These are phyloP conservation scores for Tuber borchii DNA, from an alignment of 495 filamentous ascomycete genomes.

Conservation along the genomic window DNA sequence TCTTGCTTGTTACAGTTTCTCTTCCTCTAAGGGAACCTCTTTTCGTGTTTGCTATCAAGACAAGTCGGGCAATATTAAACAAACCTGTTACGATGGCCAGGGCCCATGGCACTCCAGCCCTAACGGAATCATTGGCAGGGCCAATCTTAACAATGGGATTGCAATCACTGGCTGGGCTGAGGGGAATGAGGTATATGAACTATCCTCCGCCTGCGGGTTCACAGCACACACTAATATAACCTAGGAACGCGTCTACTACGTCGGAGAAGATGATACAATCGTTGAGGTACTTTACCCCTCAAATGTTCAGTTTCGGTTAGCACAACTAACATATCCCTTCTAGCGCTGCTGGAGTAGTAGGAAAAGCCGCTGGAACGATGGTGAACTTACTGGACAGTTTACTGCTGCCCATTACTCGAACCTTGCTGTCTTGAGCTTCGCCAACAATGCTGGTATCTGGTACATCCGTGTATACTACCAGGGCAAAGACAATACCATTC, in stretches of 20 bases:
- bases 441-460: neutral
- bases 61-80: too few species aligned
- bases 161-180: too few species aligned
- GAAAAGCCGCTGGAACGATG: constrained; percentile 15
- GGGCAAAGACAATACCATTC: constrained; percentile 11
- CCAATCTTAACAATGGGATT: too few species aligned
- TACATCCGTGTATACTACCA: constrained; percentile 28
- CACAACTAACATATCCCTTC: neutral
- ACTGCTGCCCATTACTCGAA: constrained; percentile 15
- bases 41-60: too few species aligned
- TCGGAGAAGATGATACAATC: constrained; percentile 5
- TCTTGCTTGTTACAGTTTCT: too few species aligned
- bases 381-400: constrained; percentile 15
- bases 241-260: constrained; percentile 24
- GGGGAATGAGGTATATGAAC: too few species aligned
- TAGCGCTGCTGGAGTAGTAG: constrained; percentile 13
- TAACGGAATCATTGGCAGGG: too few species aligned
- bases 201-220: too few species aligned
- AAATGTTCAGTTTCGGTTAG: neutral
- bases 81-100: too few species aligned
- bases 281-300: constrained; percentile 14
- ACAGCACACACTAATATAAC: neutral
- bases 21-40: too few species aligned
- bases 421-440: constrained; percentile 10
- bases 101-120: too few species aligned